These are phyloP conservation scores for Calonectria hawksworthii DNA, from an alignment of 2,329 filamentous ascomycete genomes.

Conservation along the genomic window DNA sequence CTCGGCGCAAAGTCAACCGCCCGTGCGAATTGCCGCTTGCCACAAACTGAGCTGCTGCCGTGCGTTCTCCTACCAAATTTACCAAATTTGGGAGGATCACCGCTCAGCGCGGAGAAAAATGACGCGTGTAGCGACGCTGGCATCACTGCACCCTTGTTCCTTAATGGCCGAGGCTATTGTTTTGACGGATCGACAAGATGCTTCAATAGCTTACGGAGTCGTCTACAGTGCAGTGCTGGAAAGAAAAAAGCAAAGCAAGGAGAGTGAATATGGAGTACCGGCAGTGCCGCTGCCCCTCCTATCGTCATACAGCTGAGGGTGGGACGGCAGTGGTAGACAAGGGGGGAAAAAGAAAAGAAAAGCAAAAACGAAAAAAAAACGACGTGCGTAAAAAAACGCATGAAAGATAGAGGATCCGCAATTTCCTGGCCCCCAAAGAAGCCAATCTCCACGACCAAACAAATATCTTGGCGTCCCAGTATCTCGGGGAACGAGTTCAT, in stretches of 20 bases:
- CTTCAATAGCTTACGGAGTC: neutral
- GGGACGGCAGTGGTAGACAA: neutral
- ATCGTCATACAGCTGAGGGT: neutral
- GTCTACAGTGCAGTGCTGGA: neutral
- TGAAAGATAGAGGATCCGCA: neutral
- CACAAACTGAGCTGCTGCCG: neutral
- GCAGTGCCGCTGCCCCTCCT: neutral
- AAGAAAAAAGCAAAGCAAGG: neutral
- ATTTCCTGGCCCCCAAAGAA: neutral
- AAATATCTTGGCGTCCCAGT: neutral
- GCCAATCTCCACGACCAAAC: neutral
- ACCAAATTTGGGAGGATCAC: neutral
- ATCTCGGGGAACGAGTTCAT: neutral
- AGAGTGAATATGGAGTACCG: neutral
- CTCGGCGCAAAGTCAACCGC: neutral
- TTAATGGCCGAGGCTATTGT: neutral
- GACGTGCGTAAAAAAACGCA: neutral
- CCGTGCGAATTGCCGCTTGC: neutral
- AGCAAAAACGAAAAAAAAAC: neutral
- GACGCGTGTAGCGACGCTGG: neutral
- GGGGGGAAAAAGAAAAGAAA: neutral
- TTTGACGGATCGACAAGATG: neutral
- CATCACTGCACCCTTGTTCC: neutral
- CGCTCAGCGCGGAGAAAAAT: neutral
- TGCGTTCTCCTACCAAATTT: neutral